Conservation (phyloP, 257 asterid genomes). For the Fraxinus quadrangulata region DNA sequence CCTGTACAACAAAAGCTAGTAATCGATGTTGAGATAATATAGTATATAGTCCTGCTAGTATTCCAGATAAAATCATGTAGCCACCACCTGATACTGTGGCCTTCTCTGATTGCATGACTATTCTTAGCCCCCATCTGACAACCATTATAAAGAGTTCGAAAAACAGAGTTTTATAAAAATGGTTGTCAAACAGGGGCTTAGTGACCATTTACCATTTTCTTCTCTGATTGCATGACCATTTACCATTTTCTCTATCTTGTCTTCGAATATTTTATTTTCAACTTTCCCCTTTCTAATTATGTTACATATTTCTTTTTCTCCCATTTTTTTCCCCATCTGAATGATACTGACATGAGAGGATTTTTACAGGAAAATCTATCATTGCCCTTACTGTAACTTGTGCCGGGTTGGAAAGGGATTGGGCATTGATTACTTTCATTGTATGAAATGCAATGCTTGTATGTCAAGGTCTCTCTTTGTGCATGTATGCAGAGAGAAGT, state of each 20-base stretch:
- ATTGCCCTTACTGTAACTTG: constrained; percentile 93
- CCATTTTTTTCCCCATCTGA: not conserved
- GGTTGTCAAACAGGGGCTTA: no score
- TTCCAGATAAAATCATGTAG: not conserved
- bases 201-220: not conserved
- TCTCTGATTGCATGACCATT: not conserved
- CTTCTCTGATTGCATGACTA: not conserved
- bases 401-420: constrained; percentile 88
- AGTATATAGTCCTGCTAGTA: not conserved
- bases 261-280: not conserved
- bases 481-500: constrained; percentile 81
- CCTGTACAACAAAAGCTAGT: not conserved
- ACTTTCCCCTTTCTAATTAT: not conserved
- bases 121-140: not conserved
- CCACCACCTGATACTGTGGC: not conserved
- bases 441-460: constrained; percentile 96
- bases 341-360: constrained; percentile 38
- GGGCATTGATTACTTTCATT: constrained; percentile 81
- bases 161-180: no score
- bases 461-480: constrained; percentile 64
- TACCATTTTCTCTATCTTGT: not conserved
- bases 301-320: not conserved
- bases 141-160: no score
- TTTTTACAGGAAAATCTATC: constrained; percentile 75
- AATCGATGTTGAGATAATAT: not conserved